A percentile compares a stretch with the other conserved stretches of the same genome.
Evolutionary conservation across 164 flowering plant species (phyloP).

Genomic region (Santalum album): DNA sequence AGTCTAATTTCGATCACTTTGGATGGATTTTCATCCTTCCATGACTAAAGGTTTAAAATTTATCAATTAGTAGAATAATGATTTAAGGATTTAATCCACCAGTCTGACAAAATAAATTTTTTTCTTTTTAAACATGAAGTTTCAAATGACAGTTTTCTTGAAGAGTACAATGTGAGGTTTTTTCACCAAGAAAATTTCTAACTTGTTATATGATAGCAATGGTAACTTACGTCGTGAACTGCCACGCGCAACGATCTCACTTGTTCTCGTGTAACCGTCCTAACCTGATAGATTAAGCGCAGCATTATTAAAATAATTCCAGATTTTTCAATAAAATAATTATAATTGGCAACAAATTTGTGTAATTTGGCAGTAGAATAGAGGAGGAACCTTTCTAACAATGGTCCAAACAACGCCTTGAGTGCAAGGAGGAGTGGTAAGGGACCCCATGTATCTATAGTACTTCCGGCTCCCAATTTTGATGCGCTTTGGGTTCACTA

Average conservation of each 20-base stretch:
- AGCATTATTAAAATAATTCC: background rate
- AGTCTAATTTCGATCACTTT: no score
- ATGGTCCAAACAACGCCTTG: constrained; percentile 47
- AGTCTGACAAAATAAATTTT: no score
- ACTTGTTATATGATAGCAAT: no score
- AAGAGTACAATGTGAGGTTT: background rate
- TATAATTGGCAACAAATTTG: background rate
- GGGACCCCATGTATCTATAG: constrained; percentile 28
- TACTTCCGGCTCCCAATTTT: constrained; percentile 19
- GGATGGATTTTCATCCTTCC: no score
- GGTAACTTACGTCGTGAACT: constrained; percentile 46
- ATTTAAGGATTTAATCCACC: no score
- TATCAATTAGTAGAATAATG: no score
- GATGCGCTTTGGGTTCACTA: constrained; percentile 14
- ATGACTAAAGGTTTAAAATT: no score
- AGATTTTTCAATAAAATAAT: background rate
- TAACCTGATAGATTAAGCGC: constrained; percentile 21
- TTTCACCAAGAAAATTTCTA: no score
- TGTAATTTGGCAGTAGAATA: no score
- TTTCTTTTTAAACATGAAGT: no score
- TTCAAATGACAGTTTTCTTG: background rate
- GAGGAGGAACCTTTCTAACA: constrained; percentile 25
- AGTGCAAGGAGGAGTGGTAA: constrained; percentile 52
- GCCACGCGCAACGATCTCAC: constrained; percentile 29
- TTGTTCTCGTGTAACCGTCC: constrained; percentile 41